Evolutionary conservation across 192 early-diverging fungal species (phyloP).

Genomic region (Coemansia sp.): DNA sequence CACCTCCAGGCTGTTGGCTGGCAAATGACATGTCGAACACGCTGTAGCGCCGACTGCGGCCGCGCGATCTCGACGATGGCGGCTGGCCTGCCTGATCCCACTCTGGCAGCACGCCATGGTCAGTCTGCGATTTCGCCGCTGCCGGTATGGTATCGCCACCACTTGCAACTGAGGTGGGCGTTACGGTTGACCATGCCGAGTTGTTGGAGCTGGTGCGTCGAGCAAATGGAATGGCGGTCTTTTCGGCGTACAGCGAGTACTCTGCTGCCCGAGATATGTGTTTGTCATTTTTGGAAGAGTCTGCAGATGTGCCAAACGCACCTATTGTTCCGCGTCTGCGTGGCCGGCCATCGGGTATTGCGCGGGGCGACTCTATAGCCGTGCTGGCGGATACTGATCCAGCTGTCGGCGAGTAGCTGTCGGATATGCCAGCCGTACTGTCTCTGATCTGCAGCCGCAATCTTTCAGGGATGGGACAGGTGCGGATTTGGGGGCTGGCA

Average conservation of each 20-base stretch:
- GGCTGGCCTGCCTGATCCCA: conserved; percentile 19
- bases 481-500: conserved; percentile 34
- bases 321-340: conserved; percentile 29
- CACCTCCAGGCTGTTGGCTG: conserved; percentile 1
- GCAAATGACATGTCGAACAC: conserved; percentile 47
- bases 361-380: conserved; percentile 18
- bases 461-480: conserved; percentile 45
- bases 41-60: conserved; percentile 40
- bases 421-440: neutral
- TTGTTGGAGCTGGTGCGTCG: conserved; percentile 40
- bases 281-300: conserved; percentile 6
- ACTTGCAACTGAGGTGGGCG: conserved; percentile 25
- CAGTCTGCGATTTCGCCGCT: conserved; percentile 4
- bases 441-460: conserved; percentile 31
- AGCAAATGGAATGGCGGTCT: conserved; percentile 4
- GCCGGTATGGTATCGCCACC: conserved; percentile 3
- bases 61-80: conserved; percentile 12
- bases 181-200: conserved; percentile 39
- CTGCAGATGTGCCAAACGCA: conserved; percentile 1
- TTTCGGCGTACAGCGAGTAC: conserved; percentile 9
- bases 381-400: conserved; percentile 19
- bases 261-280: neutral
- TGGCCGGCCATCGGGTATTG: conserved; percentile 10
- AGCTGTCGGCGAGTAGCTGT: conserved; percentile 14
- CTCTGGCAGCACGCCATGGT: conserved; percentile 19